A percentile compares a stretch with the other conserved stretches of the same genome.
phyloP scores from a whole-genome alignment of 495 filamentous ascomycete genomes.

The Glonium stellatum region DNA sequence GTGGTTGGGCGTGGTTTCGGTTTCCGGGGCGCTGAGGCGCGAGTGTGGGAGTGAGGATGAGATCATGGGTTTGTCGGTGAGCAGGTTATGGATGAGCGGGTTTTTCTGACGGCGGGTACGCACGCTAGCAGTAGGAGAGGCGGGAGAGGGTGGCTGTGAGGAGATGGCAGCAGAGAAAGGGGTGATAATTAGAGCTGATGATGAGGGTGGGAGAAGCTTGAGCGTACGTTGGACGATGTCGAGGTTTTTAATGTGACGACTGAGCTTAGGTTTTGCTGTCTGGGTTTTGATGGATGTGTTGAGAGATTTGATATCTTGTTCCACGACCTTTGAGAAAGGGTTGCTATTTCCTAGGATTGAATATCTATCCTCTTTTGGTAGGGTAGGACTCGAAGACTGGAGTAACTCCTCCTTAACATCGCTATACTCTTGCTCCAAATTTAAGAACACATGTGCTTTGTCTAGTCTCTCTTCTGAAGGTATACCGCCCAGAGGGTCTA shows the following conservation, averaged over 20 bases:
- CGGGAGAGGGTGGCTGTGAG: slow-evolving; percentile 39
- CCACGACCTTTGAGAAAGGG: slow-evolving; percentile 43
- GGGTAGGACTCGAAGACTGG: neutral
- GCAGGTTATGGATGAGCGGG: slow-evolving; percentile 89
- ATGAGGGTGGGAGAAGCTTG: slow-evolving; percentile 71
- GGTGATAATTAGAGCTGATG: slow-evolving; percentile 81
- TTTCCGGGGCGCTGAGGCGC: slow-evolving; percentile 4
- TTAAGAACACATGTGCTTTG: slow-evolving; percentile 82
- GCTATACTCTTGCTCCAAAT: slow-evolving; percentile 83
- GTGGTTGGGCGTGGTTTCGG: slow-evolving; percentile 35
- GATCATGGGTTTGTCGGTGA: slow-evolving; percentile 88
- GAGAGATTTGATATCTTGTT: slow-evolving; percentile 26
- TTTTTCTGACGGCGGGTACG: slow-evolving; percentile 74
- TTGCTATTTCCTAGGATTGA: slow-evolving; percentile 38
- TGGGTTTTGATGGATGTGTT: neutral
- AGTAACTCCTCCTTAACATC: slow-evolving; percentile 56
- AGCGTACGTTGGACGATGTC: slow-evolving; percentile 59
- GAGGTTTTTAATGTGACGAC: slow-evolving; percentile 56
- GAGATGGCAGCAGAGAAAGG: slow-evolving; percentile 72
- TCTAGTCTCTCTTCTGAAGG: slow-evolving; percentile 61
- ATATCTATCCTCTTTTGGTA: neutral
- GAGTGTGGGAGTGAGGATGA: slow-evolving; percentile 73
- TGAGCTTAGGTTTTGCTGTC: neutral
- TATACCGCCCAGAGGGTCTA: slow-evolving; percentile 84
- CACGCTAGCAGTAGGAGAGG: slow-evolving; percentile 53